These are phyloP conservation scores for Themeda triandra DNA, from an alignment of 176 grass and related monocot genomes.

Conservation along the genomic window DNA sequence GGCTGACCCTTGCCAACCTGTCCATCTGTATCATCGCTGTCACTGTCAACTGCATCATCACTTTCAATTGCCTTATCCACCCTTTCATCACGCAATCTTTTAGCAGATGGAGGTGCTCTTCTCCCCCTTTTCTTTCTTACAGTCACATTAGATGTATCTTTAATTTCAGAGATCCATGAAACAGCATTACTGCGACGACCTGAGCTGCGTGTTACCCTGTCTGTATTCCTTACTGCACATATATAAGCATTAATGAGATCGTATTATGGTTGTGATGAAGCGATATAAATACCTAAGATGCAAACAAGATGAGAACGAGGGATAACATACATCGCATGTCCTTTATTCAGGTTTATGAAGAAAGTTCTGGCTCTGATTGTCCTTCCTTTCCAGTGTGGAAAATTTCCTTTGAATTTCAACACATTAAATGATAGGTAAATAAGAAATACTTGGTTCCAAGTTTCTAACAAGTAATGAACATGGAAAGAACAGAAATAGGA, in stretches of 20 bases:
- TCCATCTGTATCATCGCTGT: constrained; percentile 21
- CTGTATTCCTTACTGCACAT: constrained; percentile 9
- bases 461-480: too few relatives aligned
- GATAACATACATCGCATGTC: constrained; percentile 31
- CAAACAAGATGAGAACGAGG: constrained; percentile 5
- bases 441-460: not conserved
- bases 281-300: not conserved
- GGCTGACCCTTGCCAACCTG: constrained; percentile 15
- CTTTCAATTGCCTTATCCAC: constrained; percentile 33
- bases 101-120: constrained; percentile 30
- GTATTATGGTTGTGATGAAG: constrained; percentile 1
- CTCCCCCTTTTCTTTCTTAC: constrained; percentile 46
- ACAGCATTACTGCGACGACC: constrained; percentile 7
- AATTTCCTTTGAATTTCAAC: not conserved
- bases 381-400: not conserved
- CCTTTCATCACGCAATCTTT: constrained; percentile 16
- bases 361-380: not conserved
- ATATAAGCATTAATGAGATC: not conserved
- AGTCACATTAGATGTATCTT: constrained; percentile 18
- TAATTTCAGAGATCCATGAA: constrained; percentile 35
- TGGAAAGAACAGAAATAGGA: too few relatives aligned
- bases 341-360: constrained; percentile 19
- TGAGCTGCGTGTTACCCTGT: constrained; percentile 1
- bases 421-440: not conserved
- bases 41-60: constrained; percentile 29